Base-by-base conservation (phyloP, 352 stramenopile genomes). In the Pythium plurisporium region DNA sequence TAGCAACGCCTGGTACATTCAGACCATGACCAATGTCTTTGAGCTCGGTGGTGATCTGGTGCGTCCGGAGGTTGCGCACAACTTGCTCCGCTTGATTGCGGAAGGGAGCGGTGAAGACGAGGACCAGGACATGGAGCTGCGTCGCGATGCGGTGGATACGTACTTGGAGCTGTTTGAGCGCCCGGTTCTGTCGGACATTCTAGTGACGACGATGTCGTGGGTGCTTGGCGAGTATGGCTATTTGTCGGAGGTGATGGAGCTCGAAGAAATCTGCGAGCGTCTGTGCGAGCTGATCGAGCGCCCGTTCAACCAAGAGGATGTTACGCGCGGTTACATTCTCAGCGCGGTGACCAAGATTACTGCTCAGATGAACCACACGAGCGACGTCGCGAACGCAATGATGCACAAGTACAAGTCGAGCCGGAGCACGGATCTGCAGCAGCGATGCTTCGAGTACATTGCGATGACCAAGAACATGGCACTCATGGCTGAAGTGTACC, bases 161-260 rank as follows among this genome's bases (percentile, higher is more conserved):
- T 99, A 99, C 67, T 70, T 98, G 20, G 94, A 96, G 57, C 69
- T 99, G 27, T 79, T 99, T 41, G 93, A 98, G 30, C 95, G 90
- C 37, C 90, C 95, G n/a, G 82, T 97, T 45, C 81, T 99, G 37
- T 92, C 96, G 3, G 86, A 95, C 63, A 96, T 99, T 34, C 79
- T 99, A 38, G 86, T 99, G 65, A 98, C 91, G 69, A 98, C 96
- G 4, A 98, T 99, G 82, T 86, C 96, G 5, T 99, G 97, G 97
- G 93, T 98, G 27, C 86, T 99, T 37, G 98, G 98, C 40, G 97
- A 99, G 82, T 99, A 99, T 72, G 97, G 91, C 17, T 99, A 99
- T 69, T 78, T 99, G 33, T 97, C 91, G 19, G 89, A 96, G 5
- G 79, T 76, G 19, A 95, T 96, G 73, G 82, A 92, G 40, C 74